Evolutionary conservation across 106 monocot species (phyloP).

Genomic region (Dioscorea zingiberensis): DNA sequence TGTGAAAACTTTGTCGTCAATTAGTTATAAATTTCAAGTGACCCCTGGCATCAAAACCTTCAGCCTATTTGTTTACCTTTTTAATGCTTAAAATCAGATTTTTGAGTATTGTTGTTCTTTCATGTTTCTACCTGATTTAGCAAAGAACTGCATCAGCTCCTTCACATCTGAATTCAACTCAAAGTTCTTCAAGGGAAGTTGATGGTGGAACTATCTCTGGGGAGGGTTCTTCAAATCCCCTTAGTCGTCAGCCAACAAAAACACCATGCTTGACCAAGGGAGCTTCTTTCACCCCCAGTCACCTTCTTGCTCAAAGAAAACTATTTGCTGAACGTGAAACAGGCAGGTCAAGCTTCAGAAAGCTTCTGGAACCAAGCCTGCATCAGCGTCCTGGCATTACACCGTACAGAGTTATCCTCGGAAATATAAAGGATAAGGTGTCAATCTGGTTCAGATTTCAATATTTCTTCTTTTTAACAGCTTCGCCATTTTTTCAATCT

Average conservation of each 20-base stretch:
- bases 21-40: too few species aligned
- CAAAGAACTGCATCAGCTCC: conserved; percentile 4
- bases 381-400: conserved; percentile 65
- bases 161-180: conserved; percentile 14
- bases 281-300: conserved; percentile 29
- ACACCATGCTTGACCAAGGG: conserved; percentile 20
- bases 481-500: too few species aligned
- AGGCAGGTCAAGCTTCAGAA: conserved; percentile 77
- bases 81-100: too few species aligned
- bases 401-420: conserved; percentile 86
- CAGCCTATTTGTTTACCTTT: too few species aligned
- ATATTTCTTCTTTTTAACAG: neutral
- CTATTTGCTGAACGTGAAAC: conserved; percentile 54
- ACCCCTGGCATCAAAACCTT: too few species aligned
- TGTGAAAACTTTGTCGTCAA: neutral
- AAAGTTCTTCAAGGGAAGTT: conserved; percentile 8
- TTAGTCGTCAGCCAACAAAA: conserved; percentile 12
- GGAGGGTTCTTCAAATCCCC: too few species aligned
- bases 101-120: too few species aligned
- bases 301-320: conserved; percentile 56
- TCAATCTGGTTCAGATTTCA: neutral
- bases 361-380: conserved; percentile 78
- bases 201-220: conserved; percentile 15
- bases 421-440: conserved; percentile 85
- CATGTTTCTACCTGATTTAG: too few species aligned